Percentiles rank a stretch among this genome's conserved stretches.
Evolutionary conservation across 306 rosid genomes (phyloP).

Genomic region (Sicyos edulis): DNA sequence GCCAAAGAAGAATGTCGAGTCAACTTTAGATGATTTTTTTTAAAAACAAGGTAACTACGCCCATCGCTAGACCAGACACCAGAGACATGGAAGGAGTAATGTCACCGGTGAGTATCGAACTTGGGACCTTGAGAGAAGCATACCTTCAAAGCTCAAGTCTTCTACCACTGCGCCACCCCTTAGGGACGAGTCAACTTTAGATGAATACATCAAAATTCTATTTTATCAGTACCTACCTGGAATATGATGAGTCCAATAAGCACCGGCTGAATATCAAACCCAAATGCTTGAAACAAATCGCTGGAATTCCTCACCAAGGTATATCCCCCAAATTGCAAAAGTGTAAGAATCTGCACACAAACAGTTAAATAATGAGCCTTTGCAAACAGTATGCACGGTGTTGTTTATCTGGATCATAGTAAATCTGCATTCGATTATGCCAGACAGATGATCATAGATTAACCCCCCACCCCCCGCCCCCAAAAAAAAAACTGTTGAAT

Average conservation of each 20-base stretch:
- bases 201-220: too few species aligned
- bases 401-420: neutral
- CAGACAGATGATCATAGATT: neutral
- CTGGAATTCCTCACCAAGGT: constrained; percentile 86
- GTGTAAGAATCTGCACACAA: constrained; percentile 65
- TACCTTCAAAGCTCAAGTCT: too few species aligned
- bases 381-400: neutral
- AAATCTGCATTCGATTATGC: neutral
- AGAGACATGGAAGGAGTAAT: too few species aligned
- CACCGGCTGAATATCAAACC: constrained; percentile 91
- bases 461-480: too few species aligned
- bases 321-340: constrained; percentile 95
- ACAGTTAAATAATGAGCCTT: constrained; percentile 10
- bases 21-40: too few species aligned
- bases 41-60: too few species aligned
- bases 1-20: too few species aligned
- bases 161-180: too few species aligned
- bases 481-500: neutral
- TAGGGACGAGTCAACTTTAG: too few species aligned
- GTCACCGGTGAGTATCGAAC: too few species aligned
- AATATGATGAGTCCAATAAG: constrained; percentile 85
- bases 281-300: constrained; percentile 77
- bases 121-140: too few species aligned
- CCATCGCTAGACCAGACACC: too few species aligned
- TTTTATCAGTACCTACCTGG: constrained; percentile 42